Evolutionary conservation across 2,329 filamentous ascomycete genomes (phyloP), one percentile per base, ranked within the genome.

Genomic region (Hypoxylon sp.): DNA sequence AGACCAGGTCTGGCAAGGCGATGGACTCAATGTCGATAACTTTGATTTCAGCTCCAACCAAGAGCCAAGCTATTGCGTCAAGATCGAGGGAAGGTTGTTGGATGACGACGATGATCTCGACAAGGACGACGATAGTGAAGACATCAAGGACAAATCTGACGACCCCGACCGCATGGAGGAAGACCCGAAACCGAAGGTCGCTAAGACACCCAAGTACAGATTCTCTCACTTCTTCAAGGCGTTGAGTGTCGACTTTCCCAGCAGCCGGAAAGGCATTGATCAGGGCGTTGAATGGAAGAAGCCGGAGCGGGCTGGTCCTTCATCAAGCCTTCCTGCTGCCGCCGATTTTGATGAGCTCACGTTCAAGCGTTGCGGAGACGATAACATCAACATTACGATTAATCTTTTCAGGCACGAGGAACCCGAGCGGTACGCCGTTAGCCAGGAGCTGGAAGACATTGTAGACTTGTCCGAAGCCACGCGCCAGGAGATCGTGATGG

Each of bases 1-100:
- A 78, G 93, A 96, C 75, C 96, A 99, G 80, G 90, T 91, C 30
- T 98, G 96, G 96, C 96, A 99, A 80, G 85, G 84, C 38, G 87
- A 84, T 71, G 83, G 83, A 40, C 82, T 91, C 64, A 89, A 90
- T 65, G 85, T 90, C 9, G 90, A 95, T 75, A 87, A 87, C 33
- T 96, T 96, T 70, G 93, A 96, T 75, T 94, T 97, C 74, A 89
- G 89, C 55, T 89, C 89, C 54, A 93, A 88, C 68, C 85, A 87
- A 70, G 91, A 93, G 71, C 91, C 93, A 2, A 91, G 90, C 9
- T 99, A 94, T 77, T 89, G 90, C 61, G 93, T 99, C 71, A 97
- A 94, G 81, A 95, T 99, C 67, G 93, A 97, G 79, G 96, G 93
- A 42, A 88, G 91, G 28, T 81, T 98, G 55, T 83, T 98, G 22